phyloP scores from a whole-genome alignment of 768 basidiomycete species.

The Russula ochroleuca region DNA sequence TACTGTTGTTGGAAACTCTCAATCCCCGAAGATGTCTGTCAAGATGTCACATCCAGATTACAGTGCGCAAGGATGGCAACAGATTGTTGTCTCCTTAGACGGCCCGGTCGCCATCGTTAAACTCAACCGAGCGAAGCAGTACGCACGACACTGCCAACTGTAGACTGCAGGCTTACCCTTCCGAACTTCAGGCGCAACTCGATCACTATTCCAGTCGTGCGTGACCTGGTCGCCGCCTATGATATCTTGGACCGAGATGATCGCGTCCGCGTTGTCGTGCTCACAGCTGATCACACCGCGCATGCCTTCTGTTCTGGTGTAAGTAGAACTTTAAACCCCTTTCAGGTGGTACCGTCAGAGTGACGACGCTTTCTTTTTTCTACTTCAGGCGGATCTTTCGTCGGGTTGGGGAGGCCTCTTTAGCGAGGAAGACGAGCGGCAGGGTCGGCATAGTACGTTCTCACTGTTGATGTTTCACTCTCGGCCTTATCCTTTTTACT shows the following conservation, averaged over 20 bases:
- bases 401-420: conserved; percentile 45
- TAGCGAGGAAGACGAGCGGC: conserved; percentile 39
- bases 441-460: conserved; percentile 45
- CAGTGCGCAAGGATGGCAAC: conserved; percentile 36
- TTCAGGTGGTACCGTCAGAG: not conserved
- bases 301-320: conserved; percentile 56
- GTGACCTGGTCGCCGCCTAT: conserved; percentile 44
- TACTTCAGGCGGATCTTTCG: conserved; percentile 45
- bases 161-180: not conserved
- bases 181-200: conserved; percentile 43
- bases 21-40: no score
- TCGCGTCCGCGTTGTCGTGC: conserved; percentile 47
- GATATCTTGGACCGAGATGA: conserved; percentile 49
- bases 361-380: not conserved
- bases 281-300: conserved; percentile 49
- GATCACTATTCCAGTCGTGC: conserved; percentile 35
- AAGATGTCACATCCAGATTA: conserved; percentile 24
- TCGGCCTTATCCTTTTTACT: not conserved
- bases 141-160: conserved; percentile 22
- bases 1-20: no score
- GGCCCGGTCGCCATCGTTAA: conserved; percentile 42
- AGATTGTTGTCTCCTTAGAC: conserved; percentile 44
- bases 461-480: not conserved
- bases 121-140: conserved; percentile 49
- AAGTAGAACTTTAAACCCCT: conserved; percentile 21